Percentiles rank a stretch among this genome's conserved stretches.
phyloP scores from a whole-genome alignment of 495 filamentous ascomycete species.

The Aspergillus nidulans region DNA sequence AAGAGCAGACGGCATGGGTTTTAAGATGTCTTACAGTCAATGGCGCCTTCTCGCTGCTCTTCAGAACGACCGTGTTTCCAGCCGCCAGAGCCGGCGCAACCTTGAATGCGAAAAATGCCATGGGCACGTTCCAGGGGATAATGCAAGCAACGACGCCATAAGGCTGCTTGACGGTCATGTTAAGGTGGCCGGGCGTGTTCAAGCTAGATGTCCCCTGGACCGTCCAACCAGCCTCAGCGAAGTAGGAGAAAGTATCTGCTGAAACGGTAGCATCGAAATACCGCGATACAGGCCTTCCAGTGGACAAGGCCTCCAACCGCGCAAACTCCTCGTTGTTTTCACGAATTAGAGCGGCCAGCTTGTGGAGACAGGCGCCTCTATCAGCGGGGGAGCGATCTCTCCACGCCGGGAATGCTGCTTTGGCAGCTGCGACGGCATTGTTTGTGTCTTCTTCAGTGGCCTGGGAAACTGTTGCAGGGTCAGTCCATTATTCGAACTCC shows the following conservation, averaged over 20 bases:
- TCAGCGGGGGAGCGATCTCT: slow-evolving; percentile 38
- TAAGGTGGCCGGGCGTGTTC: slow-evolving; percentile 54
- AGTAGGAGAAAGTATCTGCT: slow-evolving; percentile 23
- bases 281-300: slow-evolving; percentile 26
- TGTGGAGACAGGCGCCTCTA: slow-evolving; percentile 44
- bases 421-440: slow-evolving; percentile 54
- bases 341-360: slow-evolving; percentile 47
- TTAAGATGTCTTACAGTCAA: slow-evolving; percentile 33
- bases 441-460: slow-evolving; percentile 52
- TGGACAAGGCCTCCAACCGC: slow-evolving; percentile 35
- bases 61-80: slow-evolving; percentile 54
- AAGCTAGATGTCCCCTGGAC: slow-evolving; percentile 50
- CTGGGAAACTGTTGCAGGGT: slow-evolving; percentile 32
- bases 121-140: slow-evolving; percentile 32
- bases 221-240: slow-evolving; percentile 28
- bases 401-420: slow-evolving; percentile 57
- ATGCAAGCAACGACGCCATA: slow-evolving; percentile 33
- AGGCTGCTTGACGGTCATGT: slow-evolving; percentile 32
- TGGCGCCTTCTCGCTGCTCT: slow-evolving; percentile 55
- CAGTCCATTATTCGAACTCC: background rate
- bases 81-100: slow-evolving; percentile 51
- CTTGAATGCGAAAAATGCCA: slow-evolving; percentile 40
- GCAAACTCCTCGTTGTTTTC: slow-evolving; percentile 47
- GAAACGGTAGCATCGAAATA: slow-evolving; percentile 20
- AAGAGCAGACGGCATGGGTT: background rate